phyloP scores from a whole-genome alignment of 1,284 basidiomycete species.

The Papiliotrema nemorosa region DNA sequence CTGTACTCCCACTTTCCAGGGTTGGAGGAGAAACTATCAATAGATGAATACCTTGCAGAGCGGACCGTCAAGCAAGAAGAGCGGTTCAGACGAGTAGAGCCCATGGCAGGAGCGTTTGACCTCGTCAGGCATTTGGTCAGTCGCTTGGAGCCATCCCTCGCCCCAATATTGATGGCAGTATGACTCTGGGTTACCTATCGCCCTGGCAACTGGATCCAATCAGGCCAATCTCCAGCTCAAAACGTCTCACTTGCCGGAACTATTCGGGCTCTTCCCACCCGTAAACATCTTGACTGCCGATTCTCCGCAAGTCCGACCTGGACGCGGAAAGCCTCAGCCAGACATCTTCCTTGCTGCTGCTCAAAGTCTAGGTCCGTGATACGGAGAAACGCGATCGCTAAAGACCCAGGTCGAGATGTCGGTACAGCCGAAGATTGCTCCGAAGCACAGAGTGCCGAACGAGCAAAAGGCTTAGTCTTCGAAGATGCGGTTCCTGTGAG shows the following conservation, averaged over 20 bases:
- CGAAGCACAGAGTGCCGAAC: conserved; percentile 31
- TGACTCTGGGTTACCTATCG: conserved; percentile 44
- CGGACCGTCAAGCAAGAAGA: conserved; percentile 41
- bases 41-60: conserved; percentile 45
- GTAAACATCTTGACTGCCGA: conserved; percentile 45
- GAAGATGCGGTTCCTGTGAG: conserved; percentile 46
- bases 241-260: conserved; percentile 48
- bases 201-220: conserved; percentile 48
- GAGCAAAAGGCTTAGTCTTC: conserved; percentile 45
- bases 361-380: conserved; percentile 34
- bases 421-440: conserved; percentile 36
- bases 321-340: conserved; percentile 46
- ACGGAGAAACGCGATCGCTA: not conserved
- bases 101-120: conserved; percentile 45
- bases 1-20: conserved; percentile 42
- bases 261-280: conserved; percentile 45
- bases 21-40: conserved; percentile 38
- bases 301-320: conserved; percentile 41
- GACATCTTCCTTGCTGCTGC: conserved; percentile 51
- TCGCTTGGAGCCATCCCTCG: not conserved
- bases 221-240: conserved; percentile 35
- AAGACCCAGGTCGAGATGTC: conserved; percentile 36
- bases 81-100: conserved; percentile 40
- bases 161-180: conserved; percentile 18
- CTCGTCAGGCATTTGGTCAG: conserved; percentile 45